Percentiles rank a stretch among this genome's conserved stretches.
Evolutionary conservation across 768 basidiomycete genomes (phyloP).

Genomic region (Lentinus brumalis): DNA sequence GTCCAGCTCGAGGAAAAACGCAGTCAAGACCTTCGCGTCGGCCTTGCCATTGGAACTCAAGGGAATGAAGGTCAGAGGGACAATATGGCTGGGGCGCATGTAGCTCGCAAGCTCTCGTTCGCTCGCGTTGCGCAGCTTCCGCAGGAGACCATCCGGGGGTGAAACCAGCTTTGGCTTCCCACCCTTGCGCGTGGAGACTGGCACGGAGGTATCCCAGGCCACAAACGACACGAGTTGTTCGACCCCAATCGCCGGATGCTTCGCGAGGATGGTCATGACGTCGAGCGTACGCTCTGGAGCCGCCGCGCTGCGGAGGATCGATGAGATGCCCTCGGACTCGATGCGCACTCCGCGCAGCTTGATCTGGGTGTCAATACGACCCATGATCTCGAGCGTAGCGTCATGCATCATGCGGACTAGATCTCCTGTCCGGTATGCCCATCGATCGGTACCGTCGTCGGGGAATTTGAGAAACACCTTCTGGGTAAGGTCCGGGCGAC

Average conservation of each 20-base stretch:
- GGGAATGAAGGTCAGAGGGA: slow-evolving; percentile 51
- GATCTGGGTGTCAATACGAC: slow-evolving; percentile 54
- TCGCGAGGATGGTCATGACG: slow-evolving; percentile 44
- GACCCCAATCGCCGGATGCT: slow-evolving; percentile 44
- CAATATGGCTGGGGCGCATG: slow-evolving; percentile 53
- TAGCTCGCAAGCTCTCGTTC: slow-evolving; percentile 48
- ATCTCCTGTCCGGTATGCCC: slow-evolving; percentile 53
- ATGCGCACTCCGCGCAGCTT: slow-evolving; percentile 57
- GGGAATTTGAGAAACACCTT: slow-evolving; percentile 52
- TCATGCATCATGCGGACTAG: slow-evolving; percentile 54
- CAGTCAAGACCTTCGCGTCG: slow-evolving; percentile 32
- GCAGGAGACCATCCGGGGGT: slow-evolving; percentile 35
- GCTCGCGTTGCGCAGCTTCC: slow-evolving; percentile 33
- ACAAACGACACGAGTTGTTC: slow-evolving; percentile 52
- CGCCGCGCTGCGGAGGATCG: slow-evolving; percentile 40
- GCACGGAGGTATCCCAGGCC: slow-evolving; percentile 40
- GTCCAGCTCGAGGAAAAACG: slow-evolving; percentile 28
- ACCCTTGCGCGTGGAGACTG: slow-evolving; percentile 42
- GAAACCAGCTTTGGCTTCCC: slow-evolving; percentile 29
- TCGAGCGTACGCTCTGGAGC: slow-evolving; percentile 35
- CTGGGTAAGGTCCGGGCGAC: slow-evolving; percentile 43
- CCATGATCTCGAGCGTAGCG: slow-evolving; percentile 48
- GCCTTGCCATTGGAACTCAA: slow-evolving; percentile 42
- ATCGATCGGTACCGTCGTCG: slow-evolving; percentile 33
- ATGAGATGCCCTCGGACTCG: slow-evolving; percentile 53